phyloP scores from a whole-genome alignment of 331 rosid genomes.

The Phaseolus coccineus region DNA sequence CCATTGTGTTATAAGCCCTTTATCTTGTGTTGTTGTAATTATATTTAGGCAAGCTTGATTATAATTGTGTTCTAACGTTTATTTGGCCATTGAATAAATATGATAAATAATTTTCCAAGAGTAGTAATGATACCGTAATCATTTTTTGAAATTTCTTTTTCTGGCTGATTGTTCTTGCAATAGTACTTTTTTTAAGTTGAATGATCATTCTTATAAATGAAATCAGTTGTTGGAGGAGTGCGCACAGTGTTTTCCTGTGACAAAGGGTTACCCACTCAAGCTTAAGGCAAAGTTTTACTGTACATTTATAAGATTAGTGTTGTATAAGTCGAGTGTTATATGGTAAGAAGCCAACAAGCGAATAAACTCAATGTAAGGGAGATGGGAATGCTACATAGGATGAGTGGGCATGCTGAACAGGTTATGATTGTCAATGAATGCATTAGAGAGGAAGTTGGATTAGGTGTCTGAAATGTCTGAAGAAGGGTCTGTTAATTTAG shows the following conservation, averaged over 20 bases:
- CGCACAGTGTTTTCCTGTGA: neutral
- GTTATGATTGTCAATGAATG: neutral
- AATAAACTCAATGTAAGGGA: neutral
- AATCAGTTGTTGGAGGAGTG: neutral
- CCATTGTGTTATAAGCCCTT: conserved; percentile 29
- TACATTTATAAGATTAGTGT: neutral
- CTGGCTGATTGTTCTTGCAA: neutral
- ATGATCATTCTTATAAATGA: conserved; percentile 19
- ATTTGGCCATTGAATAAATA: neutral
- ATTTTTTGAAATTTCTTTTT: neutral
- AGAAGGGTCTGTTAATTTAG: neutral
- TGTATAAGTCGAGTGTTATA: neutral
- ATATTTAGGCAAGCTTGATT: neutral
- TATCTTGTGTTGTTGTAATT: conserved; percentile 19
- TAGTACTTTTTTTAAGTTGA: neutral
- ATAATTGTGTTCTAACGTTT: neutral
- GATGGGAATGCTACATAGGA: neutral
- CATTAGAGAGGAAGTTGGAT: neutral
- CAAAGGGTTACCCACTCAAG: neutral
- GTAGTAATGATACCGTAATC: conserved; percentile 5
- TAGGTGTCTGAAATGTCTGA: neutral
- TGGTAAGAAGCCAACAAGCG: neutral
- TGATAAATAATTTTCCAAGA: neutral
- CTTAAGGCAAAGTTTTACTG: neutral
- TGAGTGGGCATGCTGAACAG: neutral